Base-by-base conservation (phyloP, 2,329 filamentous ascomycete genomes). In the Cladophialophora exuberans region DNA sequence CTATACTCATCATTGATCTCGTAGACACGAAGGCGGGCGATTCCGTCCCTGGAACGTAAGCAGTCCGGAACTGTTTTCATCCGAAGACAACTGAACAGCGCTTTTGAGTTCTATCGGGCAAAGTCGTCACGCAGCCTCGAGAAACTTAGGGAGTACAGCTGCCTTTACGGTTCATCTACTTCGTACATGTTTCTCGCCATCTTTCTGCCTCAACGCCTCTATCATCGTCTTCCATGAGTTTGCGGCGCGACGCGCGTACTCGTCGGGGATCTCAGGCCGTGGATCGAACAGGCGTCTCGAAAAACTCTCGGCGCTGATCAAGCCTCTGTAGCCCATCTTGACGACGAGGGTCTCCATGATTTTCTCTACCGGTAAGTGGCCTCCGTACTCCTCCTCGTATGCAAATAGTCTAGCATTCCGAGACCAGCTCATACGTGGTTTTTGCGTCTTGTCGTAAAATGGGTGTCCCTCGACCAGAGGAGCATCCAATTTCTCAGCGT, bases 391-490 rank as follows among this genome's bases (percentile, higher is more conserved):
- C 67, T 79, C 70, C 67, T 86, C 73, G 62, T 87, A 84, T 58
- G 86, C 82, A 65, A 88, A 90, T 3, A 88, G 69, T n/a, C 89
- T 76, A 59, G 85, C 88, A 66, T 90, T 91, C n/a, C 89, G 74
- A 33, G 83, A 88, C 89, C 89, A 93, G 66, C 80, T 89, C 89
- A 92, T 92, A 3, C 85, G 39, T 20, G n/a, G 10, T 7, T n/a
- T 6, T 73, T 2, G 81, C 66, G 11, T 79, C 80, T 69, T 87
- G 85, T 80, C 73, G 70, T 86, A 79, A 62, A 82, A 86, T 3
- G 75, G 67, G 66, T 88, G 85, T 1, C 76, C 78, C 22, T 76
- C 66, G 2, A 78, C 64, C 9, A 92, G 70, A 0, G 87, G 87
- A n/a, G 73, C 64, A 0, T 69, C 63, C 3, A 91, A 74, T 2